Conservation (phyloP, 306 rosid species). For the Calophaca sinica region DNA sequence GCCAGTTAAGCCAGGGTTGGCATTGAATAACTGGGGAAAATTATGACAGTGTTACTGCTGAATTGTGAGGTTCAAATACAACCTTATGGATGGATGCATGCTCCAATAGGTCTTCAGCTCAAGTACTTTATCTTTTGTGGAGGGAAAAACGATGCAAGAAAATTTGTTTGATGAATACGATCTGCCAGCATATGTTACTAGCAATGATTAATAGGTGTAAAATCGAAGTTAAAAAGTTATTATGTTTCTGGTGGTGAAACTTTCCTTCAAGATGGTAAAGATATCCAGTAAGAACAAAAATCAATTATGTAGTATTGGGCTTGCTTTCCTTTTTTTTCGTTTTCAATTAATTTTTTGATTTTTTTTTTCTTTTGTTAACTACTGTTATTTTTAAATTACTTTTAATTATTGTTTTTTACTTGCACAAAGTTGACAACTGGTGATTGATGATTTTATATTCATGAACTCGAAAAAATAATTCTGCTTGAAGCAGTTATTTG, state of each 20-base stretch:
- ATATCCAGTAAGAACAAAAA: not conserved
- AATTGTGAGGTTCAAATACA: not conserved
- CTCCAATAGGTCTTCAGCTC: conserved; percentile 6
- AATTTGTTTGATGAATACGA: conserved; percentile 1
- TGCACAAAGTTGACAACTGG: not conserved
- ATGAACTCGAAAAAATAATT: conserved; percentile 9
- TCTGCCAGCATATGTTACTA: conserved; percentile 16
- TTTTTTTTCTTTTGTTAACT: too few species aligned
- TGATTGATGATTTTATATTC: conserved; percentile 15
- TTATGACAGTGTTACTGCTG: conserved; percentile 4
- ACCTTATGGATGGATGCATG: not conserved
- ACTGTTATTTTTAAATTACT: too few species aligned
- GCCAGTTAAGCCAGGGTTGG: conserved; percentile 24
- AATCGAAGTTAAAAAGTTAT: not conserved
- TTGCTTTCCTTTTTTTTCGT: not conserved
- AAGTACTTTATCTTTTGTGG: not conserved
- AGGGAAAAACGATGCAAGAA: not conserved
- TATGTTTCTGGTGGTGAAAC: not conserved
- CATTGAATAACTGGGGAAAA: not conserved
- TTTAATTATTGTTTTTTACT: too few species aligned
- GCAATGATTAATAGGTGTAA: not conserved
- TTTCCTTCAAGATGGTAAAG: conserved; percentile 9
- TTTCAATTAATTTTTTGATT: too few species aligned
- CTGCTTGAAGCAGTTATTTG: conserved; percentile 28
- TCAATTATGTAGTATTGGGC: conserved; percentile 7